Percentiles rank a stretch among this genome's conserved stretches.
Evolutionary conservation across 495 filamentous ascomycete species (phyloP).

Genomic region (Bryoglossum gracile): DNA sequence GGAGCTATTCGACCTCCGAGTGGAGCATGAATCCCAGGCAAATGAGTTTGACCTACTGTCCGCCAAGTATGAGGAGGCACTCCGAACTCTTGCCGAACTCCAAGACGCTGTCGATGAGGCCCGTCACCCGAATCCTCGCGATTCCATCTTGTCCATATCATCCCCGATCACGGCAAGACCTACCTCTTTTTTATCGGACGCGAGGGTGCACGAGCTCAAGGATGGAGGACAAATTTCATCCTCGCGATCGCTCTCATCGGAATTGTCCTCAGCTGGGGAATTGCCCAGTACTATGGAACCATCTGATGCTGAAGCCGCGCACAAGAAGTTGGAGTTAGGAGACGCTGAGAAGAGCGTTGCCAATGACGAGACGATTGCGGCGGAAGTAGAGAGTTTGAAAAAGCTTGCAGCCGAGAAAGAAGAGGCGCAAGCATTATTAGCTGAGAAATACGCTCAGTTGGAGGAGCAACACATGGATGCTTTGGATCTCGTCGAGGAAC

Average conservation of each 20-base stretch:
- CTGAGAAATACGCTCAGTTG: constrained; percentile 71
- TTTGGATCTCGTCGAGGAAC: constrained; percentile 76
- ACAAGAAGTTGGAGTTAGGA: constrained; percentile 23
- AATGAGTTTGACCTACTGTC: constrained; percentile 76
- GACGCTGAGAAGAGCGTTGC: constrained; percentile 10
- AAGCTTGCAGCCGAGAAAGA: constrained; percentile 69
- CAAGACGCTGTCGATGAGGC: constrained; percentile 84
- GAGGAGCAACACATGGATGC: constrained; percentile 75
- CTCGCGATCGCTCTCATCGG: constrained; percentile 90
- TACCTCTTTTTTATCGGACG: constrained; percentile 88
- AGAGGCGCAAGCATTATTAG: constrained; percentile 58
- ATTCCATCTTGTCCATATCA: constrained; percentile 46
- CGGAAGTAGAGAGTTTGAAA: constrained; percentile 66
- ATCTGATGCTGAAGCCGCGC: constrained; percentile 47
- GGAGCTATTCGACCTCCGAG: constrained; percentile 82
- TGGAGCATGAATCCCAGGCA: constrained; percentile 81
- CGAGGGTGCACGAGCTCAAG: constrained; percentile 66
- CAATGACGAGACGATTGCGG: constrained; percentile 34
- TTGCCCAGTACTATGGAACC: constrained; percentile 60
- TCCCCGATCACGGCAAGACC: constrained; percentile 56
- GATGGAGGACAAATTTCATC: constrained; percentile 74
- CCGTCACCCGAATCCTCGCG: constrained; percentile 53
- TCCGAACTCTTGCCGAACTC: constrained; percentile 71
- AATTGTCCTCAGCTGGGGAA: constrained; percentile 87
- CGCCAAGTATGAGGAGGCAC: constrained; percentile 83